Percentiles rank a stretch among this genome's conserved stretches.
Conservation (phyloP, 805 yeast species). For the Candida koratica region DNA sequence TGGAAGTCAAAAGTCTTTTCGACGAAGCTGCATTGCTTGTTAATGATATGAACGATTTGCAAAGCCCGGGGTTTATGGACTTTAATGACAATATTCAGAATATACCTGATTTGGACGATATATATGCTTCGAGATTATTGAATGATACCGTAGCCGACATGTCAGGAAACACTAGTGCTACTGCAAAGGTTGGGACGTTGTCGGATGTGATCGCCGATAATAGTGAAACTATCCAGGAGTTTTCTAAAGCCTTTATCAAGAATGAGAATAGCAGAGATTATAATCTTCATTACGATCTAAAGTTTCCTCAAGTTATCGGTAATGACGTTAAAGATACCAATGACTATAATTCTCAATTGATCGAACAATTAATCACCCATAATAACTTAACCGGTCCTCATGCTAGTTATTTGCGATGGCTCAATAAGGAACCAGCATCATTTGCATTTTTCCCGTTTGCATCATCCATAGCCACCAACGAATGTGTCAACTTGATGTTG, state of each 20-base stretch:
- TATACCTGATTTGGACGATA: conserved; percentile 1
- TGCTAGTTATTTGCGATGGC: conserved; percentile 26
- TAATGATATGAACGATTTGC: conserved; percentile 28
- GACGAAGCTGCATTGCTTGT: conserved; percentile 35
- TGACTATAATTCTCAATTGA: conserved; percentile 22
- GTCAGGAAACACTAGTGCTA: not conserved
- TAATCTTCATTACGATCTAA: conserved; percentile 6
- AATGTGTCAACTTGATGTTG: conserved; percentile 40
- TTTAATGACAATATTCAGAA: not conserved
- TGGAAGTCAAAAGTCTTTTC: conserved; percentile 19
- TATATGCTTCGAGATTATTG: not conserved
- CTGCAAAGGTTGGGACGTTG: not conserved
- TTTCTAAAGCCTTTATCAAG: conserved; percentile 12
- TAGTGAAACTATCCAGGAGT: conserved; percentile 20
- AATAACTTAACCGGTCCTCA: conserved; percentile 28
- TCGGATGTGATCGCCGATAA: conserved; percentile 18
- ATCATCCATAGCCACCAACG: conserved; percentile 30
- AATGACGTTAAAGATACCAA: conserved; percentile 3
- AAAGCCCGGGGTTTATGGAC: conserved; percentile 13
- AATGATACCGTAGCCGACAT: not conserved
- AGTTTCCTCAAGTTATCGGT: conserved; percentile 10
- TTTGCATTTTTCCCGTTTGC: conserved; percentile 38
- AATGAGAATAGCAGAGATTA: conserved; percentile 12
- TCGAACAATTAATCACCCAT: conserved; percentile 22
- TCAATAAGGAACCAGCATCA: conserved; percentile 28